Evolutionary conservation across 352 stramenopile genomes (phyloP).

Genomic region (Phytopythium montanum): DNA sequence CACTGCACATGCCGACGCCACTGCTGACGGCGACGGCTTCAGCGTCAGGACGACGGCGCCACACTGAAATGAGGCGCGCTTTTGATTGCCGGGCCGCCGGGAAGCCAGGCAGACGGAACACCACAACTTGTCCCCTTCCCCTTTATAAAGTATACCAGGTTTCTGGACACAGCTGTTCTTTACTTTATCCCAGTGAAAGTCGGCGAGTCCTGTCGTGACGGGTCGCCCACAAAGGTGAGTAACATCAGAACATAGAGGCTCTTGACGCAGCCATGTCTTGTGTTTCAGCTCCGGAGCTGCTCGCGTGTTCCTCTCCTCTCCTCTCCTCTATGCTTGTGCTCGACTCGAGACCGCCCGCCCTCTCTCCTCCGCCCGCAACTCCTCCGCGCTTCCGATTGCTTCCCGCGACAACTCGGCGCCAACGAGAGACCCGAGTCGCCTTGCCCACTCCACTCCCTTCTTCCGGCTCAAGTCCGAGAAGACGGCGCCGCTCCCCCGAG

Average conservation of each 20-base stretch:
- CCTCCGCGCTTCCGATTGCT: neutral
- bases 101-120: neutral
- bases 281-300: neutral
- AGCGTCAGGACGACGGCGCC: neutral
- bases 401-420: neutral
- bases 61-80: neutral
- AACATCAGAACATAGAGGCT: neutral
- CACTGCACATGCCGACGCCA: no score
- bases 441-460: neutral
- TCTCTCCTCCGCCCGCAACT: neutral
- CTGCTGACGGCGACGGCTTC: neutral
- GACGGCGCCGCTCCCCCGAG: no score
- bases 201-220: neutral
- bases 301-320: neutral
- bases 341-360: neutral
- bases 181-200: neutral
- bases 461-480: no score
- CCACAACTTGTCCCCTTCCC: neutral
- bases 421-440: neutral
- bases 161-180: neutral
- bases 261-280: conserved; percentile 4
- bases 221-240: neutral
- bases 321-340: neutral
- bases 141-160: neutral
- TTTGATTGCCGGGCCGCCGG: neutral